Conservation (phyloP, 257 asterid species). For the Rubia yunnanensis region DNA sequence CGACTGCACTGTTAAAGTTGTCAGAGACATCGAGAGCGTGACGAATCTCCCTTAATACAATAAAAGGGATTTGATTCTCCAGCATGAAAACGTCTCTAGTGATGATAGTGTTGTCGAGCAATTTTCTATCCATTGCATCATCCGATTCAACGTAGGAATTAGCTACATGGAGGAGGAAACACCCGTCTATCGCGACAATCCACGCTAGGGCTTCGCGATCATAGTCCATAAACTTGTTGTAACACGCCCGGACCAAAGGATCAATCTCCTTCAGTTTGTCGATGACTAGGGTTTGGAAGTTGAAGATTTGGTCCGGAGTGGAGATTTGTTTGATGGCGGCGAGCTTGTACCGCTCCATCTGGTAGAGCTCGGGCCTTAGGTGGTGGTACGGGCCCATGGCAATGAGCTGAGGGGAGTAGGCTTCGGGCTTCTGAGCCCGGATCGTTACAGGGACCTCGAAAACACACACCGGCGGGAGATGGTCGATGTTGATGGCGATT, state of each 20-base stretch:
- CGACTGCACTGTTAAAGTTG: background rate
- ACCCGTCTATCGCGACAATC: constrained; percentile 38
- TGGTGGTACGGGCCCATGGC: constrained; percentile 50
- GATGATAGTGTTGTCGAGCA: constrained; percentile 16
- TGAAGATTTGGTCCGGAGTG: constrained; percentile 15
- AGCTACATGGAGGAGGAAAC: constrained; percentile 23
- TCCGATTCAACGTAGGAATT: constrained; percentile 1
- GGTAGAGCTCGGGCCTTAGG: constrained; percentile 31
- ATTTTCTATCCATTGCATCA: constrained; percentile 1
- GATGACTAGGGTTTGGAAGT: constrained; percentile 19
- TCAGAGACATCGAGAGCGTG: constrained; percentile 4
- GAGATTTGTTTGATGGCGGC: constrained; percentile 21
- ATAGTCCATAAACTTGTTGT: constrained; percentile 29
- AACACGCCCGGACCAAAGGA: constrained; percentile 29
- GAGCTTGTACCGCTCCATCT: constrained; percentile 36
- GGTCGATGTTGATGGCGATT: constrained; percentile 16
- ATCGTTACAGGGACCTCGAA: constrained; percentile 30
- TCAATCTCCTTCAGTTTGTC: constrained; percentile 19
- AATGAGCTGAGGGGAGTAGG: constrained; percentile 29
- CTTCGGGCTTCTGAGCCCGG: constrained; percentile 27
- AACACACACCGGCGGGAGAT: constrained; percentile 26
- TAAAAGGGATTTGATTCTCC: constrained; percentile 36
- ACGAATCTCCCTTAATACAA: constrained; percentile 18
- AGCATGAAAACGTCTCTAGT: constrained; percentile 31
- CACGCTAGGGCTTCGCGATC: constrained; percentile 33